phyloP scores from a whole-genome alignment of 306 rosid genomes.

The Senna siamea region DNA sequence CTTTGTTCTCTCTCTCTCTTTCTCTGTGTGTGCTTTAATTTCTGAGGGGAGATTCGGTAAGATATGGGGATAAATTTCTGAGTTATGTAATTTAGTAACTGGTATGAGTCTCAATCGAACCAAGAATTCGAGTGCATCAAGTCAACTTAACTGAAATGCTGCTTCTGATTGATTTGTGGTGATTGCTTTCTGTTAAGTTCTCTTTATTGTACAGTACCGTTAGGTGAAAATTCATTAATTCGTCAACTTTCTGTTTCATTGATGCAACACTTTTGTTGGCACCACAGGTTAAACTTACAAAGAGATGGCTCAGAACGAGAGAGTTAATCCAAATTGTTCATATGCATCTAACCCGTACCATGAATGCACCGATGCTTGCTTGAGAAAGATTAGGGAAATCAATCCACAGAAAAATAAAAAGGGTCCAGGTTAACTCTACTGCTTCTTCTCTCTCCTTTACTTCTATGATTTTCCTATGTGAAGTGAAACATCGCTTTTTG shows the following conservation, averaged over 20 bases:
- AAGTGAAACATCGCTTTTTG: constrained; percentile 7
- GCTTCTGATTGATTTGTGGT: constrained; percentile 3
- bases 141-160: neutral
- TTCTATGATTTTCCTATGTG: neutral
- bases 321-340: constrained; percentile 54
- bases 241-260: neutral
- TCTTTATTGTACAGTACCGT: too few species aligned
- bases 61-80: neutral
- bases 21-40: too few species aligned
- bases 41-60: neutral
- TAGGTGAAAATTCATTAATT: neutral
- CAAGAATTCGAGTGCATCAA: neutral
- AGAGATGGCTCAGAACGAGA: constrained; percentile 60
- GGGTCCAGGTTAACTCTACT: constrained; percentile 55
- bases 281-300: constrained; percentile 15
- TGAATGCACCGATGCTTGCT: constrained; percentile 73
- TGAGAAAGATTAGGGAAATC: constrained; percentile 54
- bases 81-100: neutral
- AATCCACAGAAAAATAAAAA: constrained; percentile 48
- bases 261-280: neutral
- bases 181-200: neutral
- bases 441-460: neutral
- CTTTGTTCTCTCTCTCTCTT: too few species aligned
- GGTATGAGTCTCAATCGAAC: neutral
- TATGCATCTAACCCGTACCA: constrained; percentile 79